Evolutionary conservation across 768 basidiomycete genomes (phyloP).

Genomic region (Naganishia antarctica): DNA sequence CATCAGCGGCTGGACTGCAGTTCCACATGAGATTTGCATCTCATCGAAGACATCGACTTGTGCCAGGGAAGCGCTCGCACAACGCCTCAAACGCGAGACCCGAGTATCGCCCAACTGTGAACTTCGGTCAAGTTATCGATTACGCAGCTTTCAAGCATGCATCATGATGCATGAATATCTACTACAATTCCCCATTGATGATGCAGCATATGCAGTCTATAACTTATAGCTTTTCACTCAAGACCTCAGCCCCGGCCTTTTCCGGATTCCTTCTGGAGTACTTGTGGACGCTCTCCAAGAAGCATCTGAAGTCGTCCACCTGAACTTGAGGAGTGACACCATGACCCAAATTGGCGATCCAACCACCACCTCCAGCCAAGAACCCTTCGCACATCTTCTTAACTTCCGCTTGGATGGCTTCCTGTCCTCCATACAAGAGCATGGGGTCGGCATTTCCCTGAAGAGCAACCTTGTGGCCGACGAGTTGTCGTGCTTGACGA

Average conservation of each 20-base stretch:
- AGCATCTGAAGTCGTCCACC: conserved; percentile 85
- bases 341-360: conserved; percentile 96
- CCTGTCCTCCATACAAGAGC: conserved; percentile 74
- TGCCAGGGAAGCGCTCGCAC: no score
- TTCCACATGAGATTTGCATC: no score
- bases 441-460: conserved; percentile 94
- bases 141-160: no score
- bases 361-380: conserved; percentile 60
- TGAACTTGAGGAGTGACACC: conserved; percentile 94
- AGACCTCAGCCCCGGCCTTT: neutral
- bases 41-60: no score
- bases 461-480: conserved; percentile 51
- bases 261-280: conserved; percentile 28
- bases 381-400: conserved; percentile 78
- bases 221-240: conserved; percentile 1
- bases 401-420: conserved; percentile 79
- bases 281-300: conserved; percentile 66
- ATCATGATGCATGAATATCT: no score
- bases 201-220: neutral
- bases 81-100: no score
- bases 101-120: no score
- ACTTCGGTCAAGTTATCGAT: no score
- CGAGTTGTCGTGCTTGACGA: conserved; percentile 60
- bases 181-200: neutral
- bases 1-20: no score